These are phyloP conservation scores for Ottelia alismoides DNA, from an alignment of 106 monocot genomes.

Conservation along the genomic window DNA sequence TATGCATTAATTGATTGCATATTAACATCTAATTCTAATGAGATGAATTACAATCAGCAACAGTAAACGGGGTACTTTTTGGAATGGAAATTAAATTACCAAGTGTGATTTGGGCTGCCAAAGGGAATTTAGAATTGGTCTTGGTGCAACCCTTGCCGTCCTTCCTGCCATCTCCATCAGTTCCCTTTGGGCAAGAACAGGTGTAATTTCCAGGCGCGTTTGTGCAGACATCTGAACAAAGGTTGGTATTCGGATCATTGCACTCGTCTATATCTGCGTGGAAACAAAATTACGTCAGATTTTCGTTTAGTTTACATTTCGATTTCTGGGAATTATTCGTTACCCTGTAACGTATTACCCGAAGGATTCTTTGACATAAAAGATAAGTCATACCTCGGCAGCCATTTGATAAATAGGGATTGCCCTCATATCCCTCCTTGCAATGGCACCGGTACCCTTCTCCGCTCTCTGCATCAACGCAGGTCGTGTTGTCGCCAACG, in stretches of 20 bases:
- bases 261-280: constrained; percentile 66
- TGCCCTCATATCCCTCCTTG: constrained; percentile 26
- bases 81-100: neutral
- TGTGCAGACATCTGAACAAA: constrained; percentile 17
- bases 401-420: constrained; percentile 33
- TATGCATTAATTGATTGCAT: too few species aligned
- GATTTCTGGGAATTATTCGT: too few species aligned
- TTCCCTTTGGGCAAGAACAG: constrained; percentile 34
- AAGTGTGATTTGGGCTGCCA: constrained; percentile 7
- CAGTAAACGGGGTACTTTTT: neutral
- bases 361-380: too few species aligned
- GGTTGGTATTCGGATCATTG: constrained; percentile 9
- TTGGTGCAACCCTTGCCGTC: constrained; percentile 24
- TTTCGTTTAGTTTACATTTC: too few species aligned
- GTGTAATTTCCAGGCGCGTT: constrained; percentile 27
- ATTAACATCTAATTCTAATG: too few species aligned
- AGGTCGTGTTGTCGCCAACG: constrained; percentile 14
- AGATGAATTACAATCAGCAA: too few species aligned
- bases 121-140: constrained; percentile 5
- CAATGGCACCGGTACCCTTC: constrained; percentile 36
- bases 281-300: too few species aligned
- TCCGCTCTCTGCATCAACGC: constrained; percentile 14
- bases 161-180: constrained; percentile 26
- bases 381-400: constrained; percentile 27
- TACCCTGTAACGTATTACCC: too few species aligned